Conservation (phyloP, 306 rosid species). For the Corylus americana region DNA sequence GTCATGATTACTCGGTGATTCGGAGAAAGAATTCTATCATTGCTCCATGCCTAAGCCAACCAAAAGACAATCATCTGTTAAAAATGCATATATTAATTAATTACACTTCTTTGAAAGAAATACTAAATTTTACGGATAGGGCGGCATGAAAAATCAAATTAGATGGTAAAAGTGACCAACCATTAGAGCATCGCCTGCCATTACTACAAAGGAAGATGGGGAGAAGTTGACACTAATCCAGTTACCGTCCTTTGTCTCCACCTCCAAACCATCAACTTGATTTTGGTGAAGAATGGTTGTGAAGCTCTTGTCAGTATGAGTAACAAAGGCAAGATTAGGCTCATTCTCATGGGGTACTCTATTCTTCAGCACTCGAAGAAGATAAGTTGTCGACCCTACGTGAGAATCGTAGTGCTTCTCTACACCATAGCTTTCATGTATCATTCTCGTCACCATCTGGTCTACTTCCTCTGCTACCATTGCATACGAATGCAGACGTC, state of each 20-base stretch:
- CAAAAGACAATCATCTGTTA: neutral
- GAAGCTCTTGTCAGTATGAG: conserved; percentile 88
- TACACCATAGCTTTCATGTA: conserved; percentile 67
- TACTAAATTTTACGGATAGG: too few species aligned
- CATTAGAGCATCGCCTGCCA: conserved; percentile 81
- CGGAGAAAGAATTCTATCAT: conserved; percentile 66
- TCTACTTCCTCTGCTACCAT: conserved; percentile 57
- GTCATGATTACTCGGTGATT: conserved; percentile 60
- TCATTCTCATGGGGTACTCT: conserved; percentile 40
- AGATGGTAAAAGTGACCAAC: conserved; percentile 15
- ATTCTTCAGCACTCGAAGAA: conserved; percentile 58
- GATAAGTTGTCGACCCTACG: conserved; percentile 43
- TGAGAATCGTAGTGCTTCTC: conserved; percentile 38
- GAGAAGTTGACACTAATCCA: conserved; percentile 69
- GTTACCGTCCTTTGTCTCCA: conserved; percentile 56
- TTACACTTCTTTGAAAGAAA: neutral
- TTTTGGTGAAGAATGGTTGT: conserved; percentile 76
- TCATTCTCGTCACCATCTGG: conserved; percentile 62
- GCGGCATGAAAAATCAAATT: neutral
- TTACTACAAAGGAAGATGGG: conserved; percentile 55
- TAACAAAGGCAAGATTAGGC: conserved; percentile 50
- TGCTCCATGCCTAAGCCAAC: conserved; percentile 73
- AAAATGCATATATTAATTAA: neutral
- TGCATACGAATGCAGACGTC: conserved; percentile 46
- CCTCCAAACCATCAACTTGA: conserved; percentile 58